A percentile compares a stretch with the other conserved stretches of the same genome.
These are phyloP conservation scores for Aspergillus olivimuriae DNA, from an alignment of 495 filamentous ascomycete genomes.

Conservation along the genomic window DNA sequence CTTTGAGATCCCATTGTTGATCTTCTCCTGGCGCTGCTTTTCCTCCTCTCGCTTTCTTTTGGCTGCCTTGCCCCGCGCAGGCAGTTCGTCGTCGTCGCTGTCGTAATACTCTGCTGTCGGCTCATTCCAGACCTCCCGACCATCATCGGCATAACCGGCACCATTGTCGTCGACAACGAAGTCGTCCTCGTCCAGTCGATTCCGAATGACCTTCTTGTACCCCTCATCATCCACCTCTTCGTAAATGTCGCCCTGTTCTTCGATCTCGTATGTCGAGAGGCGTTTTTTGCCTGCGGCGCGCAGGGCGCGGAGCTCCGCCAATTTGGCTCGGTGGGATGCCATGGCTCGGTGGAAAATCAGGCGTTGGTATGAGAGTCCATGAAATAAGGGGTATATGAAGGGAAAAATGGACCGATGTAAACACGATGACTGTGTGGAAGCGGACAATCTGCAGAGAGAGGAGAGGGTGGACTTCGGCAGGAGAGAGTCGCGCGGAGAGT, in stretches of 20 bases:
- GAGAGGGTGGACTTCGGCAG: slow-evolving; percentile 6
- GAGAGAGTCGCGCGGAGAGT: slow-evolving; percentile 9
- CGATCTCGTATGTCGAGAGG: slow-evolving; percentile 80
- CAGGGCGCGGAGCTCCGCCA: slow-evolving; percentile 79
- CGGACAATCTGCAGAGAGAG: slow-evolving; percentile 8
- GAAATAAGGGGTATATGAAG: not conserved
- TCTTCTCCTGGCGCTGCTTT: slow-evolving; percentile 73
- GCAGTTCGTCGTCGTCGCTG: slow-evolving; percentile 57
- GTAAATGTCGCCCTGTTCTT: slow-evolving; percentile 79
- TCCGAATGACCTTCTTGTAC: slow-evolving; percentile 91
- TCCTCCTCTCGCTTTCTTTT: slow-evolving; percentile 92
- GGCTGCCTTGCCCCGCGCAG: slow-evolving; percentile 60
- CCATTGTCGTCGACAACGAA: slow-evolving; percentile 96
- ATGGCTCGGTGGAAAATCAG: slow-evolving; percentile 17
- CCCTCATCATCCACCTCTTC: slow-evolving; percentile 96
- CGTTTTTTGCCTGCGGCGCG: slow-evolving; percentile 86
- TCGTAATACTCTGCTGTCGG: slow-evolving; percentile 50
- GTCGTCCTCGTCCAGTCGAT: slow-evolving; percentile 87
- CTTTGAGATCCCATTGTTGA: slow-evolving; percentile 84
- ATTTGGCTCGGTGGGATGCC: slow-evolving; percentile 34
- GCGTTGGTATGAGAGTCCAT: slow-evolving; percentile 5
- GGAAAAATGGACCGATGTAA: not conserved
- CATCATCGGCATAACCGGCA: slow-evolving; percentile 92
- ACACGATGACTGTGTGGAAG: not conserved
- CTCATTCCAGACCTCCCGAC: slow-evolving; percentile 93